Evolutionary conservation across 2,329 filamentous ascomycete species (phyloP).

Genomic region (Fusarium continuum): DNA sequence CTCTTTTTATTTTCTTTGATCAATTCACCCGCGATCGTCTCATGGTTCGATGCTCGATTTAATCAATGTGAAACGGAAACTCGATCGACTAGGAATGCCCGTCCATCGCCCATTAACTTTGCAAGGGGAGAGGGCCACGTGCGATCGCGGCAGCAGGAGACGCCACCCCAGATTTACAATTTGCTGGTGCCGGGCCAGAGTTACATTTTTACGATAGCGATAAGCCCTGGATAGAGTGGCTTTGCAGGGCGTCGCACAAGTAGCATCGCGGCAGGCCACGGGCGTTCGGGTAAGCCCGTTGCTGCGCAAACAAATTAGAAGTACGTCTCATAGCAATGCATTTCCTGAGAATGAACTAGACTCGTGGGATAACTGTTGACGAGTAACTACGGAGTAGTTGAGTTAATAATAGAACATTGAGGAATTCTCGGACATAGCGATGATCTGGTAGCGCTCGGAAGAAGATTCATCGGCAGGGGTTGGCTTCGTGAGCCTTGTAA

Average conservation of each 20-base stretch:
- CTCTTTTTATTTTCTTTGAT: background rate
- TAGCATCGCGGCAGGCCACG: background rate
- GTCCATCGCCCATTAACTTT: slow-evolving; percentile 18
- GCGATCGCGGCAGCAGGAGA: slow-evolving; percentile 12
- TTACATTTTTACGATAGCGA: background rate
- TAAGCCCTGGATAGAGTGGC: background rate
- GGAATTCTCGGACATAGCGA: too few species aligned
- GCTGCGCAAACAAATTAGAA: too few species aligned
- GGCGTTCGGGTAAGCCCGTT: background rate
- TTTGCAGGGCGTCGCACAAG: background rate
- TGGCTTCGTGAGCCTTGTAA: too few species aligned
- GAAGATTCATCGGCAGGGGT: too few species aligned
- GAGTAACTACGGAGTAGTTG: too few species aligned
- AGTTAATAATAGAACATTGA: too few species aligned
- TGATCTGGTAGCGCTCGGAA: too few species aligned
- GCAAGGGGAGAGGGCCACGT: slow-evolving; percentile 18
- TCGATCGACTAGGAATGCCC: slow-evolving; percentile 10
- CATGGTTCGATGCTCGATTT: background rate
- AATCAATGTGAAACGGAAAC: slow-evolving; percentile 8
- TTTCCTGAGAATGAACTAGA: too few species aligned
- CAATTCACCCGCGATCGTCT: background rate
- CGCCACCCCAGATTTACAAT: slow-evolving; percentile 6
- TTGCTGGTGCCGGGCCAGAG: background rate
- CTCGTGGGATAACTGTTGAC: too few species aligned
- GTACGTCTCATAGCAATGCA: too few species aligned